Evolutionary conservation across 148 eudicot genomes (phyloP).

Genomic region (Agrostemma githago): DNA sequence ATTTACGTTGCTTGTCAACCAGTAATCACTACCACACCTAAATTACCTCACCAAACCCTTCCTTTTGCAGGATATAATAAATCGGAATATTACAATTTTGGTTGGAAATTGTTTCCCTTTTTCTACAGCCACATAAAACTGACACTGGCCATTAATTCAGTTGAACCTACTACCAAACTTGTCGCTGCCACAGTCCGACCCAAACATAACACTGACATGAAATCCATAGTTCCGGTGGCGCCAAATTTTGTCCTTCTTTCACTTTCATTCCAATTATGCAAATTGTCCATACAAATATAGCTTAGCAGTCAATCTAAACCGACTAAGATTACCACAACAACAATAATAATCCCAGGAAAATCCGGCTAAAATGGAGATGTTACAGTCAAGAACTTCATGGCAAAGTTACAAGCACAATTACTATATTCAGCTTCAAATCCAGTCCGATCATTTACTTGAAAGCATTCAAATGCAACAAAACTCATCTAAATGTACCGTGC

Average conservation of each 20-base stretch:
- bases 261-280: not conserved
- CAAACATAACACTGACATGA: not conserved
- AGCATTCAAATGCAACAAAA: not conserved
- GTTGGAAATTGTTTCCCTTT: not conserved
- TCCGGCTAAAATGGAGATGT: not conserved
- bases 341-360: not conserved
- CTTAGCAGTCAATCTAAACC: not conserved
- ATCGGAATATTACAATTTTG: no score
- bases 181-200: no score
- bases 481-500: not conserved
- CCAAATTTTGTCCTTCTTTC: not conserved
- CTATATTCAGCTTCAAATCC: not conserved
- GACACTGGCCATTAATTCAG: not conserved
- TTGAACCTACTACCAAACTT: not conserved
- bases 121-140: not conserved
- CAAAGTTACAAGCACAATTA: conserved; percentile 3
- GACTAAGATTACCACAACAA: not conserved
- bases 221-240: not conserved
- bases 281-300: not conserved
- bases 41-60: not conserved
- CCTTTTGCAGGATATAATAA: not conserved
- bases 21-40: not conserved
- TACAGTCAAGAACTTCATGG: not conserved
- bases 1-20: not conserved
- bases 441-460: not conserved